Conservation (phyloP, 2,329 filamentous ascomycete genomes). For the Xylariaceae sp. region DNA sequence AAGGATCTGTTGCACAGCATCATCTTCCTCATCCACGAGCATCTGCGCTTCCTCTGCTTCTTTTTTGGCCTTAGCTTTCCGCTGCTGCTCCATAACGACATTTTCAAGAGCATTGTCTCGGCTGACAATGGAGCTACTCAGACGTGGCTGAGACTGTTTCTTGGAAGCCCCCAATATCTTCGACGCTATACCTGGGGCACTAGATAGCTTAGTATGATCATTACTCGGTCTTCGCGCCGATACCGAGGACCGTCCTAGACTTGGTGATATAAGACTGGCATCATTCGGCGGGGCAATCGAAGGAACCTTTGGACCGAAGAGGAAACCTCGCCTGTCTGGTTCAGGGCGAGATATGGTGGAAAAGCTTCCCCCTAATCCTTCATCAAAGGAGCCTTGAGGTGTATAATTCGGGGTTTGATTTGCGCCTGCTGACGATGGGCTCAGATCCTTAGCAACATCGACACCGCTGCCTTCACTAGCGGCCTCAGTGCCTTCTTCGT, state of each 20-base stretch:
- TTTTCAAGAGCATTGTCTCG: slow-evolving; percentile 40
- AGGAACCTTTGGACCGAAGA: slow-evolving; percentile 47
- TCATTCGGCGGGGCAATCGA: slow-evolving; percentile 50
- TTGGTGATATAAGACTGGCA: slow-evolving; percentile 66
- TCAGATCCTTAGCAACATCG: slow-evolving; percentile 60
- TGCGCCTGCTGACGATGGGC: slow-evolving; percentile 43
- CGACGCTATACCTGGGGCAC: slow-evolving; percentile 55
- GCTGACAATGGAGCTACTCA: slow-evolving; percentile 37
- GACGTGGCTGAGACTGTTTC: slow-evolving; percentile 33
- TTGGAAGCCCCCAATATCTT: slow-evolving; percentile 43
- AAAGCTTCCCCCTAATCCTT: slow-evolving; percentile 41
- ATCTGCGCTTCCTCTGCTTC: slow-evolving; percentile 53
- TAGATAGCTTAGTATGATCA: slow-evolving; percentile 53
- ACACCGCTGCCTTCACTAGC: slow-evolving; percentile 55
- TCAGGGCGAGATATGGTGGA: slow-evolving; percentile 44
- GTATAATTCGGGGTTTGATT: slow-evolving; percentile 48
- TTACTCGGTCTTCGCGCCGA: slow-evolving; percentile 45
- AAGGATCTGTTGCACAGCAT: slow-evolving; percentile 59
- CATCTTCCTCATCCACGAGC: slow-evolving; percentile 64
- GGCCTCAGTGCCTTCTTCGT: slow-evolving; percentile 44
- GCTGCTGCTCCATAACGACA: slow-evolving; percentile 46
- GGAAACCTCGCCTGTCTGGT: slow-evolving; percentile 43
- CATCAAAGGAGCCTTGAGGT: slow-evolving; percentile 54
- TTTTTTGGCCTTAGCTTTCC: slow-evolving; percentile 48
- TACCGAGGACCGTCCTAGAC: slow-evolving; percentile 58